Evolutionary conservation across 352 stramenopile genomes (phyloP).

Genomic region (Globisporangium megalacanthum): DNA sequence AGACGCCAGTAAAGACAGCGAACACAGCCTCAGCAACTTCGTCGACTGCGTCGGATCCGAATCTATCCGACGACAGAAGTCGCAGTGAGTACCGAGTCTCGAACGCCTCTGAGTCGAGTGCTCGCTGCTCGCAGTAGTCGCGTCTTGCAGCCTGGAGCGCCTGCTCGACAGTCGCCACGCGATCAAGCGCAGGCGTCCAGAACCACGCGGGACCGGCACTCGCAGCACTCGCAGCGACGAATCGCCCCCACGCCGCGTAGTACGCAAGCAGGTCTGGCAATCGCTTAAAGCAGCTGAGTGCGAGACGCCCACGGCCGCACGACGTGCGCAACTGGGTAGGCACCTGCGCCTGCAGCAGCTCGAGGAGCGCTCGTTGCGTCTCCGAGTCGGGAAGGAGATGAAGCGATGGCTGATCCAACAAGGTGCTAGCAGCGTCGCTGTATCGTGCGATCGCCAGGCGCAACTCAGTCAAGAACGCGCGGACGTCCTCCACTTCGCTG

Average conservation of each 20-base stretch:
- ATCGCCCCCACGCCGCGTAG: neutral
- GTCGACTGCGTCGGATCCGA: neutral
- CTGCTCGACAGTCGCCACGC: neutral
- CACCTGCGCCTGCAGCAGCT: constrained; percentile 9
- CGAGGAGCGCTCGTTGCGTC: neutral
- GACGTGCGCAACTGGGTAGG: neutral
- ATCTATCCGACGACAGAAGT: neutral
- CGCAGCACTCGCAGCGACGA: neutral
- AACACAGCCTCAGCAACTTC: neutral
- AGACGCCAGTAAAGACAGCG: constrained; percentile 8
- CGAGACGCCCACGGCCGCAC: too few relatives aligned
- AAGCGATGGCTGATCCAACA: neutral
- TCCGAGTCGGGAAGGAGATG: neutral
- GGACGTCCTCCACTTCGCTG: neutral
- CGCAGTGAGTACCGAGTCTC: neutral
- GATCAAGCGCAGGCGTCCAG: constrained; percentile 6
- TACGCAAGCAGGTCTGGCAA: constrained; percentile 6
- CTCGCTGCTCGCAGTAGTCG: neutral
- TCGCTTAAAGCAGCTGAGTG: neutral
- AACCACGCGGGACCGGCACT: neutral
- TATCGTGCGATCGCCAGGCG: neutral
- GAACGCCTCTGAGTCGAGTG: neutral
- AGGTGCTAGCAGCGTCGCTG: neutral
- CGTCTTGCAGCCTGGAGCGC: constrained; percentile 1
- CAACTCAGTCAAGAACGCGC: neutral